Base-by-base conservation (phyloP, 805 yeast species). In the Tetrapisispora namnaoensis region DNA sequence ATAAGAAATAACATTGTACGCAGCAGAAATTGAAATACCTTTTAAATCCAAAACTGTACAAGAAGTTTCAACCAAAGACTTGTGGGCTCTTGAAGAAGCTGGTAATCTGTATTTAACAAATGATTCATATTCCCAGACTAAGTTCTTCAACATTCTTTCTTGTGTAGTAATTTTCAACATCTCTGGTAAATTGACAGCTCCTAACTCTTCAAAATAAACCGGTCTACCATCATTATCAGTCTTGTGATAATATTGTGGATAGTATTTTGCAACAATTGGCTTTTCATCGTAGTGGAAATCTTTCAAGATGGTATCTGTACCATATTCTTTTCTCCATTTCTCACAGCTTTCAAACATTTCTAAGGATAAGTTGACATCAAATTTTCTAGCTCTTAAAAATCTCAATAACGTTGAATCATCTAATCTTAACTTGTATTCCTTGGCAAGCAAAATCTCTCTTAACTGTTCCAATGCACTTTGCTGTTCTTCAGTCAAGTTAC, bases 171-270 rank as follows among this genome's bases (percentile, higher is more conserved):
- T 80, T 71, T 87, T 86, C 74, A 86, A 79, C 95, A 93, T 86
- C 66, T 88, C 95, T 35, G 82, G 75, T 68, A 93, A 75, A 70
- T 91, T 86, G 53, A 93, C 96, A 47, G 82, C 72, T 48, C 99
- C 98, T 55, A 93, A 77, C 66, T 91, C 95, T 75, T 93, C 99
- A 60, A 84, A 76, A 71, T 93, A 93, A 44, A 89, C 83, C 7
- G 99, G 99, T 65, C 99, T 84, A 46, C 99, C 99, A 55, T 93
- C 99, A 61, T 77, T 86, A 69, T 93, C 99, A 34, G 91, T 87
- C 73, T 93, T 90, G 73, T 93, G 98, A 69, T 93, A 93, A 72
- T 90, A 93, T 71, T 90, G 97, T 35, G 99, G 99, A 68, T 93
- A 93, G 69, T 74, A 83, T 63, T 79, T 76, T 52, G 96, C 96